These are phyloP conservation scores for Teunomyces barrocoloradensis DNA, from an alignment of 805 yeast species.

Conservation along the genomic window DNA sequence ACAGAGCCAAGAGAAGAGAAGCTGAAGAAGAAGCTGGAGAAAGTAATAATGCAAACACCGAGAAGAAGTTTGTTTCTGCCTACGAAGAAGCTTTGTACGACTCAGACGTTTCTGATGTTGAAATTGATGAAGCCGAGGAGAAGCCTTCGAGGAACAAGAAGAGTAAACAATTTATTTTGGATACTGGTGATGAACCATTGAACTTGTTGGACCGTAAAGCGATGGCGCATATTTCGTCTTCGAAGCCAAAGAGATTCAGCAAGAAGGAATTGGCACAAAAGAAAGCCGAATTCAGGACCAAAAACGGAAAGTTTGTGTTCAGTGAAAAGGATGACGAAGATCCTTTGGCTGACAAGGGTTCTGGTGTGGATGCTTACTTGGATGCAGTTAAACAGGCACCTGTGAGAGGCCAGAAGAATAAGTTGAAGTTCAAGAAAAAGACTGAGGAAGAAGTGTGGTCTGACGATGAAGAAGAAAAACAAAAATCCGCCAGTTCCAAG, in stretches of 20 bases:
- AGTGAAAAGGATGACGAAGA: constrained; percentile 44
- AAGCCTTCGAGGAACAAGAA: constrained; percentile 25
- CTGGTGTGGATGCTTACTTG: constrained; percentile 85
- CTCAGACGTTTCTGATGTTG: constrained; percentile 58
- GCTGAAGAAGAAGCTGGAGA: constrained; percentile 34
- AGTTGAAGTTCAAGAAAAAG: constrained; percentile 77
- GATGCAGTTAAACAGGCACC: constrained; percentile 95
- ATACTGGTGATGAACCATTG: constrained; percentile 73
- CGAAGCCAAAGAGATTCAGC: constrained; percentile 66
- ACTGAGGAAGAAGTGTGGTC: constrained; percentile 47
- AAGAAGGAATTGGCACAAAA: constrained; percentile 40
- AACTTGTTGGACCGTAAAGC: constrained; percentile 86
- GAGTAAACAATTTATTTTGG: constrained; percentile 68
- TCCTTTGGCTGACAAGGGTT: constrained; percentile 36
- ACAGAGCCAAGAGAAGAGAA: constrained; percentile 77
- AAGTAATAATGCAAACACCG: constrained; percentile 16
- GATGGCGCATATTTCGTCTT: constrained; percentile 82
- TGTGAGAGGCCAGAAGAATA: constrained; percentile 88
- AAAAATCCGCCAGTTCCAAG: background rate
- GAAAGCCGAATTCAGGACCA: constrained; percentile 46
- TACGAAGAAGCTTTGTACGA: constrained; percentile 91
- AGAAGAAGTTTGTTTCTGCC: constrained; percentile 71
- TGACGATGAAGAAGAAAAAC: constrained; percentile 47
- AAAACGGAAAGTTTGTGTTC: constrained; percentile 69
- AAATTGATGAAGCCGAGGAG: constrained; percentile 52